A percentile compares a stretch with the other conserved stretches of the same genome.
phyloP scores from a whole-genome alignment of 1,139 yeast species.

The Yamadazyma taylorii region DNA sequence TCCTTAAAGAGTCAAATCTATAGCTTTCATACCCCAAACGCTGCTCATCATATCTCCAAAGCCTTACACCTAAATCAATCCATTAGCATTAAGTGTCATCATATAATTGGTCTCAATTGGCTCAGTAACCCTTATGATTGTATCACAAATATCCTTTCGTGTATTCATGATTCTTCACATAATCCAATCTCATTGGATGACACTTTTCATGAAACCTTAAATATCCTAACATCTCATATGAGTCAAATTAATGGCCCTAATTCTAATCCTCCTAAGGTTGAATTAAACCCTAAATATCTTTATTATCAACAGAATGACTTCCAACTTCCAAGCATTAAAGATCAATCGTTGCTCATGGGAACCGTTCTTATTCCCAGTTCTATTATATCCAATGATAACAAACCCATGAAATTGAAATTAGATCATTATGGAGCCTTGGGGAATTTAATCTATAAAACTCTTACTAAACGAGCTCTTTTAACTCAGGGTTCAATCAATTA shows the following conservation, averaged over 20 bases:
- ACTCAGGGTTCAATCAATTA: background rate
- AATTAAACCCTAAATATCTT: background rate
- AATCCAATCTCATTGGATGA: too few relatives aligned
- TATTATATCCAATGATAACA: background rate
- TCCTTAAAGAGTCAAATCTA: too few relatives aligned
- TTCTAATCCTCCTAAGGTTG: too few relatives aligned
- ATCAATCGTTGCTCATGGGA: background rate
- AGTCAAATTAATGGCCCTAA: too few relatives aligned
- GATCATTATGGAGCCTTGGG: background rate
- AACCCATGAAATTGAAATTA: background rate
- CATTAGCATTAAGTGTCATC: too few relatives aligned
- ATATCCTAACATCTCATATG: too few relatives aligned
- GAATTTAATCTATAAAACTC: background rate
- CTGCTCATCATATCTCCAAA: too few relatives aligned
- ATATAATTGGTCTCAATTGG: slow-evolving; percentile 1
- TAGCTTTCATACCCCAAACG: too few relatives aligned
- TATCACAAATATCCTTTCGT: background rate
- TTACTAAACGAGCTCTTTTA: slow-evolving; percentile 1
- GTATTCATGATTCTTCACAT: background rate
- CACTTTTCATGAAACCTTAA: too few relatives aligned
- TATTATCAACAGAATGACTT: background rate
- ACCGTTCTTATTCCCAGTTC: too few relatives aligned
- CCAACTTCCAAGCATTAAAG: background rate
- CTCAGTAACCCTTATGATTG: background rate
- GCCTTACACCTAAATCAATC: too few relatives aligned